phyloP scores from a whole-genome alignment of 2,329 filamentous ascomycete species.

The Aspergillus proliferans region DNA sequence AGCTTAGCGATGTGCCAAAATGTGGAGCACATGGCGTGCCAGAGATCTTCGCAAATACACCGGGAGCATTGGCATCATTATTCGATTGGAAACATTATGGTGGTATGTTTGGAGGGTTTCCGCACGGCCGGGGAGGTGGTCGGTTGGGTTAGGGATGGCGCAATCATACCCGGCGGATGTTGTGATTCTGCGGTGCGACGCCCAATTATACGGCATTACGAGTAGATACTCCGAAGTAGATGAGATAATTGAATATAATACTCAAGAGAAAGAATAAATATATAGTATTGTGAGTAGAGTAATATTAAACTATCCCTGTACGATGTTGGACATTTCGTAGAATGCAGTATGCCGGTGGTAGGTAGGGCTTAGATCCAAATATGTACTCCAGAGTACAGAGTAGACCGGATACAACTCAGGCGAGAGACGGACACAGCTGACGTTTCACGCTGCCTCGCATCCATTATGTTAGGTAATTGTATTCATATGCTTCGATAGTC shows the following conservation, averaged over 20 bases:
- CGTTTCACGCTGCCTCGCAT: too few relatives aligned
- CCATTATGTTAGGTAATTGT: too few relatives aligned
- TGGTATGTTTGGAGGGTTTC: neutral
- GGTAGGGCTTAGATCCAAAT: too few relatives aligned
- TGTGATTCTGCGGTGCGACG: constrained; percentile 11
- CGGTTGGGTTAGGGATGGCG: constrained; percentile 19
- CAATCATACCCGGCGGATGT: constrained; percentile 23
- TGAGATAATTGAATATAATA: neutral
- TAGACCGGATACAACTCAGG: too few relatives aligned
- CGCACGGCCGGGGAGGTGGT: constrained; percentile 5
- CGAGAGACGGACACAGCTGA: too few relatives aligned
- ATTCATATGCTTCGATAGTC: too few relatives aligned
- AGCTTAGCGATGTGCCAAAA: constrained; percentile 15
- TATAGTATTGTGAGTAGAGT: too few relatives aligned
- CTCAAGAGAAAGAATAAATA: neutral
- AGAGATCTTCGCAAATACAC: constrained; percentile 2
- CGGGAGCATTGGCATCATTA: neutral
- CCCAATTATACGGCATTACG: neutral
- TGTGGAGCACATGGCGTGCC: constrained; percentile 27
- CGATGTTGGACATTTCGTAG: too few relatives aligned
- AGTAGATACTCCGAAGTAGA: neutral
- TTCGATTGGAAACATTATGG: neutral
- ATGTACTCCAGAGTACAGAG: too few relatives aligned
- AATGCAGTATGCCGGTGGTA: too few relatives aligned
- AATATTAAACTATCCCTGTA: too few relatives aligned